Evolutionary conservation across 805 yeast genomes (phyloP).

Genomic region (Metschnikowia koreensis): DNA sequence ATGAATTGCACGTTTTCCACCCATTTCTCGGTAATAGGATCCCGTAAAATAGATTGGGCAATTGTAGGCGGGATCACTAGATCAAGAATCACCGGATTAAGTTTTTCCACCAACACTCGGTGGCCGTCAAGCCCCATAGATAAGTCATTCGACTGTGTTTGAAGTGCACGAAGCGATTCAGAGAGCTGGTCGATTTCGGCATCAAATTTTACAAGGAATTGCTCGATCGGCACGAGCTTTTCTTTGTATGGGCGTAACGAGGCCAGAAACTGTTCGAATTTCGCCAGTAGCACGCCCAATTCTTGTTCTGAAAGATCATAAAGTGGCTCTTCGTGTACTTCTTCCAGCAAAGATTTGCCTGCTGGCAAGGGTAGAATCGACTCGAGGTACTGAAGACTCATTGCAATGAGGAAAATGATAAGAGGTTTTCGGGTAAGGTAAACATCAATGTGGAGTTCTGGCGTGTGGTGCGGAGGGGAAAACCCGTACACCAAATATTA

Average conservation of each 20-base stretch:
- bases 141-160: constrained; percentile 33
- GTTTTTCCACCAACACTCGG: constrained; percentile 33
- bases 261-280: constrained; percentile 14
- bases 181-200: constrained; percentile 40
- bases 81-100: constrained; percentile 77
- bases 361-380: constrained; percentile 14
- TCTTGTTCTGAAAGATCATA: constrained; percentile 16
- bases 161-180: constrained; percentile 31
- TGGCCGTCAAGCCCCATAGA: constrained; percentile 29
- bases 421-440: background rate
- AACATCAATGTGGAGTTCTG: background rate
- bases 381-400: constrained; percentile 19
- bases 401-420: background rate
- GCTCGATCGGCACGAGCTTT: constrained; percentile 49
- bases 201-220: constrained; percentile 56
- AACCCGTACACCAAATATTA: constrained; percentile 2
- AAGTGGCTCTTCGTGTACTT: background rate
- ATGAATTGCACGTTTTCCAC: constrained; percentile 59
- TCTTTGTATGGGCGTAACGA: constrained; percentile 12
- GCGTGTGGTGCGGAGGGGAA: background rate
- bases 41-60: constrained; percentile 55
- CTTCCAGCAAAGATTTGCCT: background rate
- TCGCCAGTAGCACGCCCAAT: constrained; percentile 17
- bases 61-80: constrained; percentile 73
- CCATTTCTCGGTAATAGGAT: constrained; percentile 62